These are phyloP conservation scores for Eucalyptus guilfoylei DNA, from an alignment of 345 rosid genomes.

Conservation along the genomic window DNA sequence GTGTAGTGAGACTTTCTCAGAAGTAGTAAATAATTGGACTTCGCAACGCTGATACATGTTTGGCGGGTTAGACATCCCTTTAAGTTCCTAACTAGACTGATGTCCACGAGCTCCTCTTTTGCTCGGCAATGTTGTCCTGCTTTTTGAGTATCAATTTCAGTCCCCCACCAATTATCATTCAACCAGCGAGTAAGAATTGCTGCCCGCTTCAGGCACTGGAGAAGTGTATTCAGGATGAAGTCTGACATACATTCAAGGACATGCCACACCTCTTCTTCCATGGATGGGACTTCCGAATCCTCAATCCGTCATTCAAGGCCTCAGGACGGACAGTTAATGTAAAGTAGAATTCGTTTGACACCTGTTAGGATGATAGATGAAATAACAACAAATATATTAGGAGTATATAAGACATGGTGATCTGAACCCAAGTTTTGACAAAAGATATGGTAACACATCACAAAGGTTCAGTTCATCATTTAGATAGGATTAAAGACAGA, in stretches of 20 bases:
- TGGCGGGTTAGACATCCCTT: neutral
- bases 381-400: neutral
- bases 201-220: neutral
- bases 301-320: constrained; percentile 51
- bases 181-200: neutral
- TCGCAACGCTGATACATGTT: neutral
- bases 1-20: neutral
- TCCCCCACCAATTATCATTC: neutral
- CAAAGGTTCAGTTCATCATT: neutral
- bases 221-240: neutral
- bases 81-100: neutral
- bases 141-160: neutral
- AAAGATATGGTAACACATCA: neutral
- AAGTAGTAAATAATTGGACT: neutral
- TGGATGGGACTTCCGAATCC: constrained; percentile 74
- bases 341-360: constrained; percentile 80
- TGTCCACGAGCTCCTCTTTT: neutral
- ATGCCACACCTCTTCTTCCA: constrained; percentile 75
- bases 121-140: neutral
- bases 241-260: constrained; percentile 55
- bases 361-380: constrained; percentile 12
- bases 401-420: neutral
- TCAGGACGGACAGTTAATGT: constrained; percentile 65
- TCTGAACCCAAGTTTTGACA: neutral
- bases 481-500: neutral